Percentiles rank a stretch among this genome's conserved stretches.
These are phyloP conservation scores for Kalmusia sp. DNA, from an alignment of 2,329 filamentous ascomycete species.

Conservation along the genomic window DNA sequence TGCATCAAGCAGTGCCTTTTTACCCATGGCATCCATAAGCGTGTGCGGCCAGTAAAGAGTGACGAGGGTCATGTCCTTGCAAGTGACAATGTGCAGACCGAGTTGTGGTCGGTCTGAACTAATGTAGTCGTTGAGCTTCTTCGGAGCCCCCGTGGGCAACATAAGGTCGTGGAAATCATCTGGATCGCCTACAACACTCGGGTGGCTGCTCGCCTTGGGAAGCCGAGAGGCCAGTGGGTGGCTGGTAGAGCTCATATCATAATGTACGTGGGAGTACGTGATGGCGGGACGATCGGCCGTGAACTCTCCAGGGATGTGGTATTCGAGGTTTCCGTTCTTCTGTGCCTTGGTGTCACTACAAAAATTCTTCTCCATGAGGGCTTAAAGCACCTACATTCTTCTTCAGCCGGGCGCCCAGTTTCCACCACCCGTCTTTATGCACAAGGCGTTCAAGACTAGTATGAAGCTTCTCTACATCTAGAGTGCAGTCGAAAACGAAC, in stretches of 20 bases:
- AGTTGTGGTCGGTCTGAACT: slow-evolving; percentile 26
- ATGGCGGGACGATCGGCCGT: slow-evolving; percentile 1
- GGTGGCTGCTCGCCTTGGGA: not conserved
- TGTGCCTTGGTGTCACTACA: not conserved
- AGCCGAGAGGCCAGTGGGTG: slow-evolving; percentile 6
- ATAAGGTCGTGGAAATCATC: not conserved
- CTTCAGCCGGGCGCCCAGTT: slow-evolving; percentile 7
- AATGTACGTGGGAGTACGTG: slow-evolving; percentile 1
- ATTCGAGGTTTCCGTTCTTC: not conserved
- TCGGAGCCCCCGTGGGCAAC: not conserved
- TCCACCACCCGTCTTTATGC: slow-evolving; percentile 5
- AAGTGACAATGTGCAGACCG: slow-evolving; percentile 26
- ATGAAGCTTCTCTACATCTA: slow-evolving; percentile 7
- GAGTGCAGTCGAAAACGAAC: slow-evolving; percentile 9
- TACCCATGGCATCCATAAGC: slow-evolving; percentile 30
- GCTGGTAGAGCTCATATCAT: not conserved
- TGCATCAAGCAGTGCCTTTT: slow-evolving; percentile 21
- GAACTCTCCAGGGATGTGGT: slow-evolving; percentile 1
- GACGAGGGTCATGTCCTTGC: slow-evolving; percentile 31
- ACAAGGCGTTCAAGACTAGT: slow-evolving; percentile 7
- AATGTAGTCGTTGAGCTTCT: slow-evolving; percentile 6
- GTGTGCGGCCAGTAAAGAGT: slow-evolving; percentile 31
- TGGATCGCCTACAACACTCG: slow-evolving; percentile 4
- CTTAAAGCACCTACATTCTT: not conserved
- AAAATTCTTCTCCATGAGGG: not conserved